Conservation (phyloP, 164 flowering plant genomes). For the Aristolochia fimbriata region DNA sequence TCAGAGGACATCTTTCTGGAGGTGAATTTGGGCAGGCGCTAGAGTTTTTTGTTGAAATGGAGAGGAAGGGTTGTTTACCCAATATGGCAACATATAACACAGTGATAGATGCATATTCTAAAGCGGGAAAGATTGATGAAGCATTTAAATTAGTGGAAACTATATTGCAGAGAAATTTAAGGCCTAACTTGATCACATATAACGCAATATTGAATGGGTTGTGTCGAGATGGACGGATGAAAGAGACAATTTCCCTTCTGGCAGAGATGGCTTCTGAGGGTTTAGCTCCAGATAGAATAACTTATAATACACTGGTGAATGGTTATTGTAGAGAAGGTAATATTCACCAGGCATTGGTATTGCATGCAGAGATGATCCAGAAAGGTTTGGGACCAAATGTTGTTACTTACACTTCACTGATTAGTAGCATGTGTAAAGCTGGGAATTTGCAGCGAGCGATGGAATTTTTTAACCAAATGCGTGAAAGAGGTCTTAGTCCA, state of each 20-base stretch:
- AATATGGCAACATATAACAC: constrained; percentile 85
- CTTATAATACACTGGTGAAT: constrained; percentile 73
- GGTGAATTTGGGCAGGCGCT: constrained; percentile 51
- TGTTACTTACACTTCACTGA: constrained; percentile 70
- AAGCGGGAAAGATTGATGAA: constrained; percentile 35
- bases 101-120: constrained; percentile 55
- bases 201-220: constrained; percentile 70
- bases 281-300: constrained; percentile 60
- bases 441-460: constrained; percentile 59
- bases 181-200: constrained; percentile 67
- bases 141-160: constrained; percentile 30
- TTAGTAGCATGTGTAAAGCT: constrained; percentile 71
- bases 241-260: constrained; percentile 40
- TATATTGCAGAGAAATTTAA: constrained; percentile 37
- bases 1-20: constrained; percentile 46
- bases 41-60: constrained; percentile 49
- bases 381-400: constrained; percentile 72
- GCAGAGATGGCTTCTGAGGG: constrained; percentile 54
- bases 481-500: constrained; percentile 47
- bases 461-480: constrained; percentile 68
- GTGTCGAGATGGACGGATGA: constrained; percentile 58
- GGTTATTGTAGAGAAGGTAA: constrained; percentile 75
- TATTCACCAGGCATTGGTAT: constrained; percentile 61
- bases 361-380: constrained; percentile 62
- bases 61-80: constrained; percentile 54